Base-by-base conservation (phyloP, 192 early-diverging fungal genomes). In the Coemansia sp. region DNA sequence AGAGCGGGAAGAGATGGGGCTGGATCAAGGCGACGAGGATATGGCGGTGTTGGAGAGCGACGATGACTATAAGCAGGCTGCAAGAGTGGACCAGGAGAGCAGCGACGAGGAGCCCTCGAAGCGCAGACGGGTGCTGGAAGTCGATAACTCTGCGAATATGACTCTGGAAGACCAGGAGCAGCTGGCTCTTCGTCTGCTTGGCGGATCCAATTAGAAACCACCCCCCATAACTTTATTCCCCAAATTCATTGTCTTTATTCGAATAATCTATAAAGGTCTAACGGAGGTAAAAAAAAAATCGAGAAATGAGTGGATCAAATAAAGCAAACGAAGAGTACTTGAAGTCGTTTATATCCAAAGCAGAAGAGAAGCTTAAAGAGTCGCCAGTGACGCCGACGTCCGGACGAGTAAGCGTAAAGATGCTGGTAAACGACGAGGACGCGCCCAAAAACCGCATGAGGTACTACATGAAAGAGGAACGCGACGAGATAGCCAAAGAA, bases 1-100 rank as follows among this genome's bases (percentile, higher is more conserved):
- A 23, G 83, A 83, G 51, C 69, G 69, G 46, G 83, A 82, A 51
- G 80, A 69, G 40, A 58, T 66, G 54, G 55, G 56, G 3, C 10
- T 62, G 40, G 51, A 36, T 16, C 30, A 20, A 16, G 48, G 10
- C 7, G 30, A 34, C 5, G n/a, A 36, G 31, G 11, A 23, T 10
- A 51, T 61, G 59, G 69, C 60, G 6, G 40, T 62, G 16, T 64
- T 69, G 36, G 58, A 40, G 26, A 74, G 58, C 6, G 66, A 64
- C 41, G 53, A 32, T 64, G 56, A 40, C 39, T 18, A 44, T 40
- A 62, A 43, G 57, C 62, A 80, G 26, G 50, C 65, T 18, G 64
- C 67, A 42, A 54, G 46, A 7, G 30, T 16, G 10, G 72, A 65
- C 5, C 64, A 73, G 16, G 79, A 69, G n/a, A 69, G 75, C 5